Base-by-base conservation (phyloP, 164 flowering plant species). In the Vitis rotundifolia region DNA sequence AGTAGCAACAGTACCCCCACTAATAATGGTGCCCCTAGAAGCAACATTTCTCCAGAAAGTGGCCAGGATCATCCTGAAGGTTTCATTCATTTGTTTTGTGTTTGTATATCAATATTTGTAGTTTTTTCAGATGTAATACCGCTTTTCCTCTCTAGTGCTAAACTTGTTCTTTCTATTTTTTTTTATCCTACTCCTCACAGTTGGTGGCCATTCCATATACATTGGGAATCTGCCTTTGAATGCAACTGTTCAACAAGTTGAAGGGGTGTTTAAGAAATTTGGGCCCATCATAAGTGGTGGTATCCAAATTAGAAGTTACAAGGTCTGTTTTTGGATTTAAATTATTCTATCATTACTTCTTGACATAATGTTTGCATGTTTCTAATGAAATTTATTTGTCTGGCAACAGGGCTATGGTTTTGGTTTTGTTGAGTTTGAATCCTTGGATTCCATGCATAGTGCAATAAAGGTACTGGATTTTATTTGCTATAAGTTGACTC, bases 351-450 rank as follows among this genome's bases (percentile, higher is more conserved):
- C 8, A 14, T 37, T 4, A 14, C 1, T 18, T 61, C n/a, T 63
- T 49, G 5, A 1, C 10, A 16, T 49, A 5, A 18, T 47, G 9
- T 48, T 8, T 61, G 18, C 49, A 49, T 62, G 52, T 29, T 52
- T 28, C 5, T 55, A 15, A n/a, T 11, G 12, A 12, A 13, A 8
- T 56, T n/a, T 61, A 4, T 13, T 22, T 54, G 51, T 66, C 49
- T 63, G 50, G 70, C 14, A 66, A 67, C 72, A 74, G 67, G 79
- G 71, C 6, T 71, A 61, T 47, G 79, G 85, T 50, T 83, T 70
- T 59, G 88, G 83, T 1, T 85, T 85, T 63, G 88, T 85, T 3
- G 85, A 81, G 59, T 85, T 76, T 71, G 83, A 83, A 69, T 70
- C 79, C 16, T 64, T 73, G 26, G 65, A 18, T 54, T 55, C 80